Percentiles rank a stretch among this genome's conserved stretches.
Evolutionary conservation across 495 filamentous ascomycete genomes (phyloP).

Genomic region (Daldinia vernicosa): DNA sequence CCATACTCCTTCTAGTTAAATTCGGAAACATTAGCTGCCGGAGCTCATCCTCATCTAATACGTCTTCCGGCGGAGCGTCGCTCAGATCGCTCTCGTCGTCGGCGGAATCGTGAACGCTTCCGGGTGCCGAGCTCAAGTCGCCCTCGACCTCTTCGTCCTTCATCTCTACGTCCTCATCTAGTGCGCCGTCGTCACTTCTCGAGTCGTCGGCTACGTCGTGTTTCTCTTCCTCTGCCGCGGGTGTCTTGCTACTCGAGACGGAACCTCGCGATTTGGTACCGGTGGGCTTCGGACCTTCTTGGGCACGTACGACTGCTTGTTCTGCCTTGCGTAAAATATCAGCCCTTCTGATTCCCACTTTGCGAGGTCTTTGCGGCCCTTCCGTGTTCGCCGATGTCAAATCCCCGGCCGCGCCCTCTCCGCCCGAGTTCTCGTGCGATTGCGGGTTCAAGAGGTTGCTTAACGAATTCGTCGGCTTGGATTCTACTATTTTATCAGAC

Average conservation of each 20-base stretch:
- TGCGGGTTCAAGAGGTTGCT: conserved; percentile 45
- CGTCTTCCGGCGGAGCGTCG: conserved; percentile 65
- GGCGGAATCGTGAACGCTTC: conserved; percentile 75
- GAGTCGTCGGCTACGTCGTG: conserved; percentile 47
- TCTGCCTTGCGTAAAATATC: conserved; percentile 62
- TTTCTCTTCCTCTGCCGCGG: conserved; percentile 42
- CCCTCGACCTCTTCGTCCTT: conserved; percentile 47
- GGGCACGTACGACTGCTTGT: conserved; percentile 54
- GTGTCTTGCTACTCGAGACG: conserved; percentile 53
- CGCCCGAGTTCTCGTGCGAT: conserved; percentile 44
- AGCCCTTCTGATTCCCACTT: conserved; percentile 51
- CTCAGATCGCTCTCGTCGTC: conserved; percentile 85
- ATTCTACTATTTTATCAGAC: conserved; percentile 28
- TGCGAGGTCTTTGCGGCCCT: conserved; percentile 47
- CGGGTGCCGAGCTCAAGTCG: conserved; percentile 54
- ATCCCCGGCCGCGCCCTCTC: conserved; percentile 40
- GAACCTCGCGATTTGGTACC: conserved; percentile 52
- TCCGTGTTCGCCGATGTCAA: conserved; percentile 36
- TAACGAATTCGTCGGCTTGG: conserved; percentile 40
- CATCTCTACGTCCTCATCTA: conserved; percentile 39
- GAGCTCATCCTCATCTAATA: conserved; percentile 56
- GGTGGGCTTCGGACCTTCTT: conserved; percentile 52
- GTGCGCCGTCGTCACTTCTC: conserved; percentile 15
- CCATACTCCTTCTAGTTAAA: conserved; percentile 48
- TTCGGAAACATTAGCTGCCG: conserved; percentile 58